Conservation (phyloP, 1,284 basidiomycete species). For the Stygiomarasmius scandens region DNA sequence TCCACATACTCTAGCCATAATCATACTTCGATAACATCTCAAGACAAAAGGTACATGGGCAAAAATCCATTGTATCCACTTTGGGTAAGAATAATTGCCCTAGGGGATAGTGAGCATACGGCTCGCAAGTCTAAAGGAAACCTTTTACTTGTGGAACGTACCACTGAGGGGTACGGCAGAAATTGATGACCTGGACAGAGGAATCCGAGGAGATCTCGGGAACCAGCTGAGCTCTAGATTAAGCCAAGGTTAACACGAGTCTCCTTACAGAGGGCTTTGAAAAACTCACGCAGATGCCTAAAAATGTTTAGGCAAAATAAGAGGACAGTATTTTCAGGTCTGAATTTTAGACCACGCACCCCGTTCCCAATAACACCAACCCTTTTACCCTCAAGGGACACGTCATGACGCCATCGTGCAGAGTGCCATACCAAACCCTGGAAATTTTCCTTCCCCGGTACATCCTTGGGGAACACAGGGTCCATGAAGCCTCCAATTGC, state of each 20-base stretch:
- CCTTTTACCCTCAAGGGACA: slow-evolving; percentile 50
- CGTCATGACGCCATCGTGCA: slow-evolving; percentile 57
- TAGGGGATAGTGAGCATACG: slow-evolving; percentile 18
- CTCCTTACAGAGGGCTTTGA: background rate
- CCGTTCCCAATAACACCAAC: slow-evolving; percentile 68
- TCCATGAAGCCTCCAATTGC: slow-evolving; percentile 49
- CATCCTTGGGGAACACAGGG: slow-evolving; percentile 47
- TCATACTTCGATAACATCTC: slow-evolving; percentile 46
- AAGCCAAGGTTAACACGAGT: slow-evolving; percentile 9
- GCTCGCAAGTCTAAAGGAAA: background rate
- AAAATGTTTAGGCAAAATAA: slow-evolving; percentile 15
- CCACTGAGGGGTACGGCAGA: slow-evolving; percentile 58
- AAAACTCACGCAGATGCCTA: background rate
- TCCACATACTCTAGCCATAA: slow-evolving; percentile 45
- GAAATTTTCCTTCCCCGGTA: slow-evolving; percentile 49
- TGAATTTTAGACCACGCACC: slow-evolving; percentile 40
- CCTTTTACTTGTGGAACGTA: slow-evolving; percentile 44
- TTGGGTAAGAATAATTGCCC: slow-evolving; percentile 44
- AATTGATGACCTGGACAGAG: slow-evolving; percentile 52
- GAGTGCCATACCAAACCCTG: slow-evolving; percentile 58
- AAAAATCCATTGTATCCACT: slow-evolving; percentile 49
- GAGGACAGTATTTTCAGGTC: too few species aligned
- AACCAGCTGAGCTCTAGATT: slow-evolving; percentile 53
- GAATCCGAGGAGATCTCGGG: slow-evolving; percentile 52
- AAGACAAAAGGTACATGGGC: slow-evolving; percentile 49